Percentiles rank a stretch among this genome's conserved stretches.
Evolutionary conservation across 169 alveolate genomes (phyloP).

Genomic region (Plasmodium sp.): DNA sequence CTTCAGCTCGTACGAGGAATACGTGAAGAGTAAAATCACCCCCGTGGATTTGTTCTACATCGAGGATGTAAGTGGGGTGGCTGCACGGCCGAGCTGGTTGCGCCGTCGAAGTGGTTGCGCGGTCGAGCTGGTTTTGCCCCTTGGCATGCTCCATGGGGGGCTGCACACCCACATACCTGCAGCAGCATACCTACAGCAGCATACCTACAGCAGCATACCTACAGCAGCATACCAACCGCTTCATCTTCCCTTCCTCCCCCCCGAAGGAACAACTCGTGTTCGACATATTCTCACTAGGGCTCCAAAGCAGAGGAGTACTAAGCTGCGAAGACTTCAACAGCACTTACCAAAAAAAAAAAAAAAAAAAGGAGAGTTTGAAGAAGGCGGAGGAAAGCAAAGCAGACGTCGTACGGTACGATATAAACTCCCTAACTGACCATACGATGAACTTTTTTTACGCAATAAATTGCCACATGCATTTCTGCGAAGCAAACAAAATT

Average conservation of each 20-base stretch:
- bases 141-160: not conserved
- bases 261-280: slow-evolving; percentile 36
- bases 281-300: slow-evolving; percentile 56
- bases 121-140: not conserved
- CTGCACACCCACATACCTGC: not conserved
- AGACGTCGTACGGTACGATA: slow-evolving; percentile 20
- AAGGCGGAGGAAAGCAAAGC: slow-evolving; percentile 11
- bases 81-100: not conserved
- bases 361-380: slow-evolving; percentile 14
- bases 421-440: slow-evolving; percentile 20
- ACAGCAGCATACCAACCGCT: not conserved
- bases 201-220: not conserved
- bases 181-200: too few relatives aligned
- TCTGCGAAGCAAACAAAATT: slow-evolving; percentile 48
- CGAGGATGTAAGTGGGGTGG: slow-evolving; percentile 42
- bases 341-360: slow-evolving; percentile 14
- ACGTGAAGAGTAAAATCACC: slow-evolving; percentile 45
- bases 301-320: slow-evolving; percentile 54
- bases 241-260: not conserved
- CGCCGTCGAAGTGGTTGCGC: not conserved
- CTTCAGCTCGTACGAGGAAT: slow-evolving; percentile 62
- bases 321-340: slow-evolving; percentile 64
- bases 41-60: slow-evolving; percentile 63
- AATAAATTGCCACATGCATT: slow-evolving; percentile 48
- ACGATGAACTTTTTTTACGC: slow-evolving; percentile 33